Percentiles rank a stretch among this genome's conserved stretches.
Conservation (phyloP, 225 moss, liverwort and hornwort species). For the Ulota crispa region DNA sequence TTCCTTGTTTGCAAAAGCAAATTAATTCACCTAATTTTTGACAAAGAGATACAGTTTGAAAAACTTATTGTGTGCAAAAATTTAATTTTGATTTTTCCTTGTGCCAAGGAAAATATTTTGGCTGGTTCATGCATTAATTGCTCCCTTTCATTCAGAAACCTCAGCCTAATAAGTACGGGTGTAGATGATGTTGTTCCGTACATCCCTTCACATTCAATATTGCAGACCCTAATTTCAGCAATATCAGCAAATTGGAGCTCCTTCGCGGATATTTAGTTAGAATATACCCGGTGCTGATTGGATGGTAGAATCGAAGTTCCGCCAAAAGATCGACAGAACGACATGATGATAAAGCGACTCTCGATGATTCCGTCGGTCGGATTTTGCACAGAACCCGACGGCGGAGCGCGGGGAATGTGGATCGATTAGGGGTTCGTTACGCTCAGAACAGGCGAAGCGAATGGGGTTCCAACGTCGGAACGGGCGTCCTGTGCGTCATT, state of each 20-base stretch:
- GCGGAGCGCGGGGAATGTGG: background rate
- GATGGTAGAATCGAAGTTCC: slow-evolving; percentile 28
- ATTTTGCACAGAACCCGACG: background rate
- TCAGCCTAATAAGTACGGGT: too few species aligned
- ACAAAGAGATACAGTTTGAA: too few species aligned
- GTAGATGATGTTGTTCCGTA: background rate
- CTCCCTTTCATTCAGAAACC: too few species aligned
- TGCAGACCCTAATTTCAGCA: background rate
- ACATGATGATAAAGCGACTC: slow-evolving; percentile 7
- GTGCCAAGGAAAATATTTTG: too few species aligned
- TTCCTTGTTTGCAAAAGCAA: too few species aligned
- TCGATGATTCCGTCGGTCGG: background rate
- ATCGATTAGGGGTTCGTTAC: slow-evolving; percentile 20
- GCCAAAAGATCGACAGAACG: background rate
- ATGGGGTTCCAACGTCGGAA: background rate
- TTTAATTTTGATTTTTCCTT: too few species aligned
- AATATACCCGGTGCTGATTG: background rate
- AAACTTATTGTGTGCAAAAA: too few species aligned
- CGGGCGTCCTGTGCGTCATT: background rate
- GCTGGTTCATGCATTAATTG: too few species aligned
- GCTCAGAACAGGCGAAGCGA: slow-evolving; percentile 2
- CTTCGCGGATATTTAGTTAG: background rate
- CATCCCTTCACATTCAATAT: background rate
- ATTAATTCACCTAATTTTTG: too few species aligned
- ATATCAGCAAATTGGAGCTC: background rate